Percentiles rank a stretch among this genome's conserved stretches.
These are phyloP conservation scores for Diversispora eburnea DNA, from an alignment of 192 early-diverging fungal genomes.

Conservation along the genomic window DNA sequence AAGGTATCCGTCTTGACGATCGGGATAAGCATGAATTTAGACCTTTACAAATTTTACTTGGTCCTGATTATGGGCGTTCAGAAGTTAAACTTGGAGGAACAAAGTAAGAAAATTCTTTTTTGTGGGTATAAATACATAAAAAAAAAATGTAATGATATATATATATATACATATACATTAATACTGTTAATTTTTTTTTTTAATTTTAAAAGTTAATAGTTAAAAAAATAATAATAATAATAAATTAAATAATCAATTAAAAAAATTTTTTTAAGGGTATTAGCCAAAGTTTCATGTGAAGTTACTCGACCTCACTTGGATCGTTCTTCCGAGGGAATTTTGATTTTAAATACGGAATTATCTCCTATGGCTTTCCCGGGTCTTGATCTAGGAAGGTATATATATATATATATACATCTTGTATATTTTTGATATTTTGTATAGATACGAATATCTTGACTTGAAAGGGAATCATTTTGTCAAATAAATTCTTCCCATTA, in stretches of 20 bases:
- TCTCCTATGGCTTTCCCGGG: conserved; percentile 80
- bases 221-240: background rate
- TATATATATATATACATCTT: background rate
- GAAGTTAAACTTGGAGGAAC: conserved; percentile 85
- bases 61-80: conserved; percentile 64
- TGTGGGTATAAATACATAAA: too few species aligned
- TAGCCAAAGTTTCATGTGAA: conserved; percentile 67
- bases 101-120: conserved; percentile 35
- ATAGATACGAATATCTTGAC: too few species aligned
- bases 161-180: too few species aligned
- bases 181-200: background rate
- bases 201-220: background rate
- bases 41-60: conserved; percentile 60
- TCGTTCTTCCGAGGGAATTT: conserved; percentile 82
- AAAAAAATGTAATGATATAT: background rate
- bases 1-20: conserved; percentile 74
- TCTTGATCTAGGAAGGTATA: conserved; percentile 65
- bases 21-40: conserved; percentile 75
- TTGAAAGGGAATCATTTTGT: too few species aligned
- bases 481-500: too few species aligned
- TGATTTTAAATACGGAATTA: conserved; percentile 84
- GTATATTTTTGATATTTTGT: background rate
- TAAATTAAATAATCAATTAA: background rate
- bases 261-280: conserved; percentile 41
- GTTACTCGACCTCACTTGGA: conserved; percentile 66